These are phyloP conservation scores for Phytophthora hibernalis DNA, from an alignment of 352 stramenopile species.

Conservation along the genomic window DNA sequence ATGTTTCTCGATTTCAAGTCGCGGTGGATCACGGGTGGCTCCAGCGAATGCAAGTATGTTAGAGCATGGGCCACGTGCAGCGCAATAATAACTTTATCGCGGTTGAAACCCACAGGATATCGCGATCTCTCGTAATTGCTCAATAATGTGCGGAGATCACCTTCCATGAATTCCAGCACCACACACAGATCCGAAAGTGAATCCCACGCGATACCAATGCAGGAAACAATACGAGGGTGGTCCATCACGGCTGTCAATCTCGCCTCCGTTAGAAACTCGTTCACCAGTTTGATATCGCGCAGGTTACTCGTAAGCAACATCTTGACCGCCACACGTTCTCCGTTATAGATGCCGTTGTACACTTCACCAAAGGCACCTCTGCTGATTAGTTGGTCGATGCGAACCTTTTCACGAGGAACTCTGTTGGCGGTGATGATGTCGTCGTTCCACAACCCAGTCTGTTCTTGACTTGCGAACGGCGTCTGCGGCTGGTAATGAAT, in stretches of 20 bases:
- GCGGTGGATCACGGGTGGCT: slow-evolving; percentile 43
- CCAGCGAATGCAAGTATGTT: slow-evolving; percentile 48
- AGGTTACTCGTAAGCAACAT: slow-evolving; percentile 18
- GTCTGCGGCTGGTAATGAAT: too few species aligned
- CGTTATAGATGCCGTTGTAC: slow-evolving; percentile 11
- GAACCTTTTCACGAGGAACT: slow-evolving; percentile 19
- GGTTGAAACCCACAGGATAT: background rate
- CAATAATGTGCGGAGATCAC: background rate
- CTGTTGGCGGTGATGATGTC: slow-evolving; percentile 19
- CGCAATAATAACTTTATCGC: slow-evolving; percentile 32
- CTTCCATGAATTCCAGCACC: slow-evolving; percentile 18
- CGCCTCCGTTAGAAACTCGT: slow-evolving; percentile 13
- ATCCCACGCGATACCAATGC: slow-evolving; percentile 9
- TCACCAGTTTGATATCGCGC: slow-evolving; percentile 12
- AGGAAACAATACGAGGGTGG: slow-evolving; percentile 6
- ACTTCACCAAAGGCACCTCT: slow-evolving; percentile 21
- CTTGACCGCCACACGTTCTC: slow-evolving; percentile 10
- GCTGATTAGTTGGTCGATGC: slow-evolving; percentile 2
- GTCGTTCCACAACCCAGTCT: slow-evolving; percentile 18
- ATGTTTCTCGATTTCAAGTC: slow-evolving; percentile 51
- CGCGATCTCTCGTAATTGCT: slow-evolving; percentile 5
- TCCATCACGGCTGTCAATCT: slow-evolving; percentile 12
- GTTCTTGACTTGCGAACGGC: slow-evolving; percentile 1
- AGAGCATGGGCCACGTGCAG: slow-evolving; percentile 40
- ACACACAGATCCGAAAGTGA: slow-evolving; percentile 19